Evolutionary conservation across 805 yeast species (phyloP), one percentile per base, ranked within the genome.

Genomic region (Kuraishia floccosa): DNA sequence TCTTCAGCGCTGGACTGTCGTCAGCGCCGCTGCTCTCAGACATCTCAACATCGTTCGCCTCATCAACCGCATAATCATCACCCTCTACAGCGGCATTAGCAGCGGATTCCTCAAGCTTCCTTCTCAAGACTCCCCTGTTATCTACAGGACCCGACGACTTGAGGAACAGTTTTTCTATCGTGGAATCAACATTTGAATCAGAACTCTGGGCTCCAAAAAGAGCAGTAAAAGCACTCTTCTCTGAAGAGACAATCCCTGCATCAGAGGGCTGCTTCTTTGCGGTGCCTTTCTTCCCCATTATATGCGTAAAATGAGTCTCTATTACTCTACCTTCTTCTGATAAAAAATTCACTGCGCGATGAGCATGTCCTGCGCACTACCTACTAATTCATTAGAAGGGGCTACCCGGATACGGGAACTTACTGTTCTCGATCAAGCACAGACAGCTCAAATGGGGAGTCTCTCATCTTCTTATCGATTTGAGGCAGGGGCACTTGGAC

Each of bases 1-100:
- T 40, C 30, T 24, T 35, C 34, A 29, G 36, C n/a, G 17, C 28
- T 33, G 29, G 34, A n/a, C n/a, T n/a, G 13, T 49, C 40, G 32
- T 48, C 37, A 39, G 50, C 44, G 40, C 50, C 34, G n/a, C n/a
- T n/a, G n/a, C n/a, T n/a, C n/a, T n/a, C n/a, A n/a, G n/a, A n/a
- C 28, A 50, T 33, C 26, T 42, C 28, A 9, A 13, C 28, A 13
- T 25, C 28, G 9, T 11, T 8, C 9, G 9, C 28, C 28, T 25
- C 28, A 6, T 12, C 28, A 7, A 19, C 14, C 16, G 14, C 28
- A 24, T 6, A 6, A n/a, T 12, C 26, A n/a, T 12, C 11, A 11
- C 13, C 26, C 12, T 15, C 12, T 8, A n/a, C 12, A 7, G 11
- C 26, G 26, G 11, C 26, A n/a, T 24, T n/a, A 12, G 8, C 26